Evolutionary conservation across 495 filamentous ascomycete species (phyloP).

Genomic region (Parachaetomium inaequale): DNA sequence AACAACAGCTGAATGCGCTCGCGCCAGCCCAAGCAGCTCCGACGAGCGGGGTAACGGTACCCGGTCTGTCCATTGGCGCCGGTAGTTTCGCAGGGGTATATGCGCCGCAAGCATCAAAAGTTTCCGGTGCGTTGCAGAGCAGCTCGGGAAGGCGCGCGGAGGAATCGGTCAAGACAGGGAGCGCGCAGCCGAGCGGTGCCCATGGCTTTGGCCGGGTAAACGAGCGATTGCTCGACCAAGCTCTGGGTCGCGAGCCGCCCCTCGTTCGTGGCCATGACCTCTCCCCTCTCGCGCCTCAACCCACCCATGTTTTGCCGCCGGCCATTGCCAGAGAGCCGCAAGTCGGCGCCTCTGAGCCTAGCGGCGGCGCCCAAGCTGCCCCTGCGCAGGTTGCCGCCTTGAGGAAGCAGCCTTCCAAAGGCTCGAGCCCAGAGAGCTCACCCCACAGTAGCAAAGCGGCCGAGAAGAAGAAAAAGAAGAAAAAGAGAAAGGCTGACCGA

Average conservation of each 20-base stretch:
- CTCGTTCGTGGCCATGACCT: constrained; percentile 47
- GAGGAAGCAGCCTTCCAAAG: constrained; percentile 40
- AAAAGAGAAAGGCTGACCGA: constrained; percentile 47
- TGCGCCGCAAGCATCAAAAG: constrained; percentile 16
- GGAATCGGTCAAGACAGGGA: constrained; percentile 41
- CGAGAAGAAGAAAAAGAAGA: constrained; percentile 47
- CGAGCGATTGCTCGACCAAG: constrained; percentile 35
- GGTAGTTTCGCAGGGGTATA: constrained; percentile 14
- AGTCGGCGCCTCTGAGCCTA: constrained; percentile 38
- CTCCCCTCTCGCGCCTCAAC: constrained; percentile 76
- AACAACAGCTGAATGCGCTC: constrained; percentile 10
- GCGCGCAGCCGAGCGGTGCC: constrained; percentile 34
- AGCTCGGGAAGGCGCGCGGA: constrained; percentile 39
- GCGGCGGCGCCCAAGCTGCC: constrained; percentile 30
- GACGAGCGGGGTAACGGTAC: constrained; percentile 10
- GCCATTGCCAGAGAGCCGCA: constrained; percentile 60
- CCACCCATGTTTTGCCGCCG: constrained; percentile 74
- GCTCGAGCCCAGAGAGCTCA: constrained; percentile 52
- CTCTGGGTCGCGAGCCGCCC: constrained; percentile 32
- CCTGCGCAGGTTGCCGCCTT: constrained; percentile 51
- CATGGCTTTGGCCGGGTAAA: constrained; percentile 34
- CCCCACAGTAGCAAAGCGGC: constrained; percentile 39
- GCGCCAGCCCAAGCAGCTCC: constrained; percentile 1
- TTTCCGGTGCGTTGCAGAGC: constrained; percentile 36
- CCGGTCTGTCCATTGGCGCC: constrained; percentile 19